These are phyloP conservation scores for Astragalus membranaceus DNA, from an alignment of 306 rosid genomes.

Conservation along the genomic window DNA sequence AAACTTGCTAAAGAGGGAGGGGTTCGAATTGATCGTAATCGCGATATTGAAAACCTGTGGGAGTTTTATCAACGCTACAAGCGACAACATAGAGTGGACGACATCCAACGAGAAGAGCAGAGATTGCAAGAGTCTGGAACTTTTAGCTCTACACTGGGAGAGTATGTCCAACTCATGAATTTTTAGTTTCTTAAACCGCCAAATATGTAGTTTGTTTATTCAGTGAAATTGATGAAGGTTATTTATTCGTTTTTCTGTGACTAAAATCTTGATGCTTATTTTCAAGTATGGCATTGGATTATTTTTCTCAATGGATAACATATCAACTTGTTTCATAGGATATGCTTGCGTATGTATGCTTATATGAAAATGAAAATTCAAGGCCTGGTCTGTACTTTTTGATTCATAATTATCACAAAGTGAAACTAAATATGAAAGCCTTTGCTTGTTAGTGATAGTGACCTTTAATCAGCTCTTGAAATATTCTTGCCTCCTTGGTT, in stretches of 20 bases:
- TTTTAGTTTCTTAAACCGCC: neutral
- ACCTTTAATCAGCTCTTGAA: constrained; percentile 3
- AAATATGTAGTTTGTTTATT: constrained; percentile 1
- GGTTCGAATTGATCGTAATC: constrained; percentile 65
- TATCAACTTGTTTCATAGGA: neutral
- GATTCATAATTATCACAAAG: neutral
- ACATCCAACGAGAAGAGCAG: constrained; percentile 71
- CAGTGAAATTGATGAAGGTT: neutral
- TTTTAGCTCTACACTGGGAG: constrained; percentile 65
- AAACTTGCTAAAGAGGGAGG: constrained; percentile 83
- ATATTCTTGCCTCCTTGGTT: neutral
- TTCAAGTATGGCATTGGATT: neutral
- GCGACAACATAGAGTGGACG: constrained; percentile 67
- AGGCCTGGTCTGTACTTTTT: neutral
- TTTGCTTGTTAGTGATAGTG: neutral
- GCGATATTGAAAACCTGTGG: constrained; percentile 78
- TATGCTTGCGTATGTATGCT: constrained; percentile 5
- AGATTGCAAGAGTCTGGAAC: constrained; percentile 80
- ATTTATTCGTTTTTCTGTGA: neutral
- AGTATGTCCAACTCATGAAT: constrained; percentile 45
- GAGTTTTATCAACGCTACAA: constrained; percentile 75
- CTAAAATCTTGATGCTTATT: neutral
- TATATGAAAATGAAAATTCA: neutral
- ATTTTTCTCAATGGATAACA: constrained; percentile 1
- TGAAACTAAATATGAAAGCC: constrained; percentile 2